Evolutionary conservation across 139 green algal species (phyloP).

Genomic region (Micromonas pusilla): DNA sequence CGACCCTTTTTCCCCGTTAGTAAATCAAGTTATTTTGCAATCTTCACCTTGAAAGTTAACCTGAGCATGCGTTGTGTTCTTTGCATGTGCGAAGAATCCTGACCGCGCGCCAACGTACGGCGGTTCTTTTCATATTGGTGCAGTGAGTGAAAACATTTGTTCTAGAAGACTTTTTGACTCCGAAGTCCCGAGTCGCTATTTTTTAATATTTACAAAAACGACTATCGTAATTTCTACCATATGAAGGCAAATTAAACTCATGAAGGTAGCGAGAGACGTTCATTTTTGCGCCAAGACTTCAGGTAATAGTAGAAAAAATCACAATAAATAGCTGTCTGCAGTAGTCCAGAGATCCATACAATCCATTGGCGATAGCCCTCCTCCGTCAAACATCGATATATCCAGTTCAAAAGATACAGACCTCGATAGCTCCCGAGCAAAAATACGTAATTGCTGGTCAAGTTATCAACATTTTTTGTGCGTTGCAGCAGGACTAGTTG

Average conservation of each 20-base stretch:
- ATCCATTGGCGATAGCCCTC: slow-evolving; percentile 83
- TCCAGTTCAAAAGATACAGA: slow-evolving; percentile 99
- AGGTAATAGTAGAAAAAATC: slow-evolving; percentile 99
- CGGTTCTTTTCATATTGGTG: too few relatives aligned
- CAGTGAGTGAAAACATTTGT: background rate
- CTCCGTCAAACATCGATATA: slow-evolving; percentile 93
- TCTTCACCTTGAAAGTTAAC: too few relatives aligned
- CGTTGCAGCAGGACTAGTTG: slow-evolving; percentile 95
- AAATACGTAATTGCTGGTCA: slow-evolving; percentile 98
- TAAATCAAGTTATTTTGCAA: too few relatives aligned
- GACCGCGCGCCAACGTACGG: too few relatives aligned
- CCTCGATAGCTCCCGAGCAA: slow-evolving; percentile 84
- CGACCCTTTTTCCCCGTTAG: too few relatives aligned
- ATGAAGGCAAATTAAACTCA: too few relatives aligned
- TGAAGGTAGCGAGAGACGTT: slow-evolving; percentile 33
- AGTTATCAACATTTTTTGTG: slow-evolving; percentile 98
- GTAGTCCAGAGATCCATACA: slow-evolving; percentile 71
- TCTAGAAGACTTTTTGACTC: too few relatives aligned
- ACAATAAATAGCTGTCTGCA: slow-evolving; percentile 92
- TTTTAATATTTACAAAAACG: background rate
- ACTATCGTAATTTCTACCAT: too few relatives aligned
- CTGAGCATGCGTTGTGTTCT: too few relatives aligned
- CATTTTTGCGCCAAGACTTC: slow-evolving; percentile 73
- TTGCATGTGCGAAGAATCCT: too few relatives aligned
- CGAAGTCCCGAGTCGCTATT: too few relatives aligned